Conservation (phyloP, 805 yeast species). For the Danielia oregonensis region DNA sequence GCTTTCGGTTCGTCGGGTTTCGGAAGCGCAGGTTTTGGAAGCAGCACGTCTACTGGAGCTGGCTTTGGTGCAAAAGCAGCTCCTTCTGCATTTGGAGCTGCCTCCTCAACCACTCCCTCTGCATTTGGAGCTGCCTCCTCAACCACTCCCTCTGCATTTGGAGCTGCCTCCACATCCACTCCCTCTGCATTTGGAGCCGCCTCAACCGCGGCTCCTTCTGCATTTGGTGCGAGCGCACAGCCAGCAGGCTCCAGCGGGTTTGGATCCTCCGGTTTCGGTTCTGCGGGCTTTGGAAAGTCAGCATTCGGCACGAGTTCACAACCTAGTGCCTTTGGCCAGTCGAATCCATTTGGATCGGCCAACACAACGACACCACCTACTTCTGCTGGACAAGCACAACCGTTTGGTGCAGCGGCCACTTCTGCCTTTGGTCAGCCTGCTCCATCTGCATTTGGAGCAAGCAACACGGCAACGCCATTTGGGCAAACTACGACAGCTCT, state of each 20-base stretch:
- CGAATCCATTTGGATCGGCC: conserved; percentile 1
- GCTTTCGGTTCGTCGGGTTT: no score
- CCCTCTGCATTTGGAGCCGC: no score
- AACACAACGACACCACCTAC: not conserved
- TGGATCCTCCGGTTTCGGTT: conserved; percentile 7
- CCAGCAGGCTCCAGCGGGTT: conserved; percentile 2
- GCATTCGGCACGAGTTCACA: conserved; percentile 4
- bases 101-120: no score
- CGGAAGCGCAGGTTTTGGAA: conserved; percentile 7
- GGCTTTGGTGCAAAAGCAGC: no score
- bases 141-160: no score
- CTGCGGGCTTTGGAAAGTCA: conserved; percentile 5
- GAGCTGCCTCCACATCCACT: no score
- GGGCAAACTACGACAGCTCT: conserved; percentile 1
- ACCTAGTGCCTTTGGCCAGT: conserved; percentile 4
- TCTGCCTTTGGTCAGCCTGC: conserved; percentile 1
- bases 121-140: no score
- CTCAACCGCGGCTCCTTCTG: no score
- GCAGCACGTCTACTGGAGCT: not conserved
- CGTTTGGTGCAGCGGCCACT: not conserved
- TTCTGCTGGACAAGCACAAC: no score
- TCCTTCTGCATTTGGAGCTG: no score
- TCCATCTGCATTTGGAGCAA: not conserved
- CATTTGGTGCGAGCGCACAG: no score
- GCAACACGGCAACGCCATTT: not conserved